These are phyloP conservation scores for Aspergillus aculeatus DNA, from an alignment of 2,329 filamentous ascomycete species.

Conservation along the genomic window DNA sequence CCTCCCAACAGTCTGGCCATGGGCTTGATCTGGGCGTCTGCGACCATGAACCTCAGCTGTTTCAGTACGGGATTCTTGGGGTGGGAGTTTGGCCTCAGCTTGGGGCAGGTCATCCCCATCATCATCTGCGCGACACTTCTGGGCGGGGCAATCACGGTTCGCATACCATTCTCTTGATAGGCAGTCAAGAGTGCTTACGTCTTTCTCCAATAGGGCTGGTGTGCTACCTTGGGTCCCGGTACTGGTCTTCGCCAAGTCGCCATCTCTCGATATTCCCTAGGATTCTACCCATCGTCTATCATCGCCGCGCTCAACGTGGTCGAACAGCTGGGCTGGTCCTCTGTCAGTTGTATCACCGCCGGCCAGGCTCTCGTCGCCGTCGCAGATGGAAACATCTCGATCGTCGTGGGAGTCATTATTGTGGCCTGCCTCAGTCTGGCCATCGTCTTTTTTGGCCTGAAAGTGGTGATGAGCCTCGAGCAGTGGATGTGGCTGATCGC, in stretches of 20 bases:
- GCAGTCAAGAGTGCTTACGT: conserved; percentile 3
- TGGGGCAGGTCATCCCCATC: conserved; percentile 47
- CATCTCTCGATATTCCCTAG: conserved; percentile 51
- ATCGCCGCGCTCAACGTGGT: conserved; percentile 46
- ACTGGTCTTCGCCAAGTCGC: conserved; percentile 54
- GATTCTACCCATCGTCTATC: conserved; percentile 53
- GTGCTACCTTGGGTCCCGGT: conserved; percentile 51
- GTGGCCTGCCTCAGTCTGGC: conserved; percentile 26
- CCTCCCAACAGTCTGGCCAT: conserved; percentile 47
- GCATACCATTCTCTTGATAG: conserved; percentile 5
- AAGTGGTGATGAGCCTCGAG: conserved; percentile 30
- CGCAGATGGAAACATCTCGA: conserved; percentile 29
- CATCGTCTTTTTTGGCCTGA: conserved; percentile 30
- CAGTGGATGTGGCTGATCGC: conserved; percentile 33
- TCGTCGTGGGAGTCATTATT: conserved; percentile 28
- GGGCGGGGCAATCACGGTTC: conserved; percentile 35
- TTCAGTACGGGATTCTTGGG: conserved; percentile 55
- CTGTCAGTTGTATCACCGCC: conserved; percentile 30
- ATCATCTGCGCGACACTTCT: conserved; percentile 50
- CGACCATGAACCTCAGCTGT: conserved; percentile 53
- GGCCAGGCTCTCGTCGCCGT: conserved; percentile 31
- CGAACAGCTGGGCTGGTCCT: conserved; percentile 26
- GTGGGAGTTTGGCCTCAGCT: conserved; percentile 49
- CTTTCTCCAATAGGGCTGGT: conserved; percentile 40
- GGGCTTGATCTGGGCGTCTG: conserved; percentile 54